A percentile compares a stretch with the other conserved stretches of the same genome.
phyloP scores from a whole-genome alignment of 495 filamentous ascomycete species.

The Apiosordaria backusii region DNA sequence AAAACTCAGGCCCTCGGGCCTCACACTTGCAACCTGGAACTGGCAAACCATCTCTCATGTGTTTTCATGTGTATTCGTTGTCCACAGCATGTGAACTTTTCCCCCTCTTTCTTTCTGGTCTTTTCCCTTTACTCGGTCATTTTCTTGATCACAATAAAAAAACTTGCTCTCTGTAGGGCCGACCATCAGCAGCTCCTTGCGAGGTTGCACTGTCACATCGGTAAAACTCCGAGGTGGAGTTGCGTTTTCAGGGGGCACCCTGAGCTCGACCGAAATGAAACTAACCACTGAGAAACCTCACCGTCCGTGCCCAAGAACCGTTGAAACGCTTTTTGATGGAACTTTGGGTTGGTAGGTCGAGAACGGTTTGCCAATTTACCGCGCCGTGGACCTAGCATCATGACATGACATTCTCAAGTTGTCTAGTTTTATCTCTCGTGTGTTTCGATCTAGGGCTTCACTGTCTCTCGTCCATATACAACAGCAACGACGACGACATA shows the following conservation, averaged over 20 bases:
- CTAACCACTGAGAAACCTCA: background rate
- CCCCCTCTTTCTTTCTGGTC: background rate
- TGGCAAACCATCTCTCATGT: background rate
- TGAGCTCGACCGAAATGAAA: conserved; percentile 2
- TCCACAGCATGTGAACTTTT: background rate
- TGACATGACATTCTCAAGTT: background rate
- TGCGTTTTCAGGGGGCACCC: background rate
- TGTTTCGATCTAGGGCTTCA: too few species aligned
- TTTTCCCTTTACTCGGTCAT: background rate
- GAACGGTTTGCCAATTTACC: background rate
- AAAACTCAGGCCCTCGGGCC: background rate
- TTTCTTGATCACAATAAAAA: background rate
- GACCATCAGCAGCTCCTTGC: background rate
- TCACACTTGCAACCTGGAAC: background rate
- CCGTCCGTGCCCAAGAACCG: background rate
- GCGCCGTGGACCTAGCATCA: background rate
- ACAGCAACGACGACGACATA: too few species aligned
- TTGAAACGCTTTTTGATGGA: background rate
- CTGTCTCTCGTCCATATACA: too few species aligned
- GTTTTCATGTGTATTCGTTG: background rate
- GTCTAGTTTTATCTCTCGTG: too few species aligned
- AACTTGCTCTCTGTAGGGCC: conserved; percentile 3
- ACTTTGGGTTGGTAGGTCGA: background rate
- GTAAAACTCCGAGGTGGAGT: conserved; percentile 10
- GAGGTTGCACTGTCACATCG: conserved; percentile 11